Evolutionary conservation across 2,329 filamentous ascomycete genomes (phyloP), one percentile per base, ranked within the genome.

Genomic region (Paraphaeosphaeria minitans): DNA sequence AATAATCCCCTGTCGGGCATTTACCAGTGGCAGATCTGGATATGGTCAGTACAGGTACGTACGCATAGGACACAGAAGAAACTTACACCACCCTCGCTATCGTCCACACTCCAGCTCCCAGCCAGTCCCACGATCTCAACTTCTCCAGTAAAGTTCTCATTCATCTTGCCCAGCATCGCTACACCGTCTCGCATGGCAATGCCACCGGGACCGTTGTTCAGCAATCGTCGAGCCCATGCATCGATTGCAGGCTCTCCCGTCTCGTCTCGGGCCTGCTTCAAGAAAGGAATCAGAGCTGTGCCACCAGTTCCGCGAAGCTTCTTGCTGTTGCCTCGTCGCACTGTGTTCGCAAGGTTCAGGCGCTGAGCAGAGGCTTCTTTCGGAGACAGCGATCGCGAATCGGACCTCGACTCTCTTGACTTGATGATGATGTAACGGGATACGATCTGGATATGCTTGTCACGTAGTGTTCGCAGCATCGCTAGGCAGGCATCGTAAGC

Each of bases 371-470:
- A 29, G 78, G 41, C 81, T 80, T 68, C 78, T 56, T 84, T 83
- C 21, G 83, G 84, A 60, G 82, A 86, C 56, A 82, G 81, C 33
- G 87, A 87, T 46, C 87, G 84, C 59, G 86, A 85, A 47, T 87
- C 81, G 0, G 85, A 86, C 54, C 89, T 84, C 7, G 88, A 85
- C 76, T 94, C 90, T 24, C 90, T 87, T 1, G 91, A 93, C 46
- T 94, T 93, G 65, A 95, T 82, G 69, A 99, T 90, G 76, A 99
- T 96, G 80, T 98, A 99, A 42, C 95, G 90, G 4, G 92, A 93
- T 19, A 99, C 95, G 67, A 99, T 94, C 75, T 92, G 91, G 69
- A 99, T 97, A 76, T 99, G 95, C 76, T 93, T 96, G 78, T 97
- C 93, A 59, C 93, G 89, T 71, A 97, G 89, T 21, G 84, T 82